Evolutionary conservation across 2,329 filamentous ascomycete species (phyloP).

Genomic region (Thelonectria blattea): DNA sequence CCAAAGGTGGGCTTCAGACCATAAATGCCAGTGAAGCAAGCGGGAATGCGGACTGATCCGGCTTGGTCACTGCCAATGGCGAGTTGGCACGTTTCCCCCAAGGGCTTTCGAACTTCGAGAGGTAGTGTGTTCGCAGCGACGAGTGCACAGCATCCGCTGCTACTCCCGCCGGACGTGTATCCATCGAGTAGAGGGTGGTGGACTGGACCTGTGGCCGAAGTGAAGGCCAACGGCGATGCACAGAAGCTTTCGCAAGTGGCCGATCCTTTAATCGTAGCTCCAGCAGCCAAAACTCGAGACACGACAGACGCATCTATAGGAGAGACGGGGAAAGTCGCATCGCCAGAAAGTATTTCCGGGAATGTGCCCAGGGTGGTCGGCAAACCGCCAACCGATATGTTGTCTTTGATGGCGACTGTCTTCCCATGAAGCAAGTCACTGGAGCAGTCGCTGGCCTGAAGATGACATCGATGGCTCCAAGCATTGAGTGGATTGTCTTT

Average conservation of each 20-base stretch:
- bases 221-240: conserved; percentile 38
- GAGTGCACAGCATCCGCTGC: conserved; percentile 41
- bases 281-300: conserved; percentile 35
- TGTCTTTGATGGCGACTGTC: conserved; percentile 39
- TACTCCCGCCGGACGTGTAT: conserved; percentile 40
- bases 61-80: neutral
- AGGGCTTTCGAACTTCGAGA: neutral
- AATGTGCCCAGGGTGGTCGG: conserved; percentile 35
- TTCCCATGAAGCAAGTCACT: conserved; percentile 24
- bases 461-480: conserved; percentile 43
- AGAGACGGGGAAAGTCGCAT: conserved; percentile 27
- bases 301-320: conserved; percentile 30
- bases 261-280: conserved; percentile 35
- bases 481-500: conserved; percentile 42
- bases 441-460: conserved; percentile 16
- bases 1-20: conserved; percentile 48
- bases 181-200: conserved; percentile 36
- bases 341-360: conserved; percentile 13
- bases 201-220: conserved; percentile 38
- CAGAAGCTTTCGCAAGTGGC: conserved; percentile 41
- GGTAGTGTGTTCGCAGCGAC: conserved; percentile 32
- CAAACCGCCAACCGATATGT: conserved; percentile 38
- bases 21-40: neutral
- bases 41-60: neutral
- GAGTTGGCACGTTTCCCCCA: conserved; percentile 17